Evolutionary conservation across 352 stramenopile genomes (phyloP), one percentile per base, ranked within the genome.

Genomic region (Phytopythium boreale): DNA sequence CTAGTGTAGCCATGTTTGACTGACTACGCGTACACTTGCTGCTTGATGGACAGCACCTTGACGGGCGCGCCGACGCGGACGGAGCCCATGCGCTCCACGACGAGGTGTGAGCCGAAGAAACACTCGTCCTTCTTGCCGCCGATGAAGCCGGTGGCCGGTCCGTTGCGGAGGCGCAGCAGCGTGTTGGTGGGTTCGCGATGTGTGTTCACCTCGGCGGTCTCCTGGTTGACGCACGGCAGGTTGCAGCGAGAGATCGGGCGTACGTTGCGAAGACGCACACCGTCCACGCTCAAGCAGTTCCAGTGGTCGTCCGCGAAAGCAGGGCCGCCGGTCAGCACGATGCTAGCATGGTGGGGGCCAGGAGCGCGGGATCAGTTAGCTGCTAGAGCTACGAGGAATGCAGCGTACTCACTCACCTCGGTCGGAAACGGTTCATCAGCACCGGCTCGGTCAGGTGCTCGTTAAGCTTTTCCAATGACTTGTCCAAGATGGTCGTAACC

Each of bases 51-150:
- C 14, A 88, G 64, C 15, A 88, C 70, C 47, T 80, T 75, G 31
- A 84, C 74, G 15, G 53, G 55, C 7, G 66, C 70, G 19, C 79
- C 76, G 2, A 83, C 64, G 8, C 62, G 57, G 49, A 87, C 31
- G 9, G 31, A 29, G 4, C 72, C 75, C 10, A 61, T n/a, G 5
- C 69, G 37, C 36, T 84, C 72, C 0, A 66, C 72, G 11, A 88
- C 68, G 6, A 86, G 47, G 59, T 88, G 85, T 4, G 79, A 84
- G 29, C 79, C 79, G 56, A 88, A 88, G 66, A 82, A 88, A 37
- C 71, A 77, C 36, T 78, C 44, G n/a, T 76, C 43, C 44, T 69
- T 61, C 29, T 52, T 69, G 17, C 67, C 72, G 43, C 79, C 57
- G 11, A 67, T 66, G 51, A 88, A 88, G 15, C 76, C 74, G 14